Base-by-base conservation (phyloP, 495 filamentous ascomycete genomes). In the Glutinoglossum americanum region DNA sequence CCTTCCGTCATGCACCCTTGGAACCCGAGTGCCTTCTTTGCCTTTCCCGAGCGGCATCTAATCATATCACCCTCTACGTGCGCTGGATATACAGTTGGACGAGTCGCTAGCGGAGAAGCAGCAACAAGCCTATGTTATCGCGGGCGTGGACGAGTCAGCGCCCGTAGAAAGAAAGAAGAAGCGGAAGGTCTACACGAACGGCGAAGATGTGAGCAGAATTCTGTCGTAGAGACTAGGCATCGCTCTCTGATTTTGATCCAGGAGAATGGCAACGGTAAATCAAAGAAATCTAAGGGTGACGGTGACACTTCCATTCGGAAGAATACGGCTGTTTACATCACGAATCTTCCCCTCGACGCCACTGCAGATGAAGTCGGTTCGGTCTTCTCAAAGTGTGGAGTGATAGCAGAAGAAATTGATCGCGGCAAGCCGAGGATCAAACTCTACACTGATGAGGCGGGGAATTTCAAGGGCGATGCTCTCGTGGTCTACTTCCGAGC, bases 331-430 rank as follows among this genome's bases (percentile, higher is more conserved):
- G 75, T 99, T 54, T 99, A 85, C 67, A 80, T 97, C 41, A 93
- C 87, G 2, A 83, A 80, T 13, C 78, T 99, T 3, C 93, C 93
- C 0, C 69, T 73, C 19, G 85, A 97, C 64, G 81, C 76, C 21
- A 81, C 80, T 0, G 72, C 81, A 23, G 81, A 89, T 8, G 93
- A 99, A 67, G 79, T 98, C 25, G 74, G 79, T 58, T 75, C 85
- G 13, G 75, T 84, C 27, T 99, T 99, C 73, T 86, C 82, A 60
- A 82, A 81, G 61, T 94, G 79, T 67, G 93, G 93, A 51, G 83
- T 98, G 62, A 94, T 98, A 61, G 89, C 90, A 49, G 86, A 94
- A 69, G 85, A 90, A 67, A 88, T 92, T 61, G 92, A 97, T 63
- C 82, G 75, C 60, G 83, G 85, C 54, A 76, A 79, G 37, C 85